Evolutionary conservation across 805 yeast genomes (phyloP), one percentile per base, ranked within the genome.

Genomic region (Kuraishia capsulata): DNA sequence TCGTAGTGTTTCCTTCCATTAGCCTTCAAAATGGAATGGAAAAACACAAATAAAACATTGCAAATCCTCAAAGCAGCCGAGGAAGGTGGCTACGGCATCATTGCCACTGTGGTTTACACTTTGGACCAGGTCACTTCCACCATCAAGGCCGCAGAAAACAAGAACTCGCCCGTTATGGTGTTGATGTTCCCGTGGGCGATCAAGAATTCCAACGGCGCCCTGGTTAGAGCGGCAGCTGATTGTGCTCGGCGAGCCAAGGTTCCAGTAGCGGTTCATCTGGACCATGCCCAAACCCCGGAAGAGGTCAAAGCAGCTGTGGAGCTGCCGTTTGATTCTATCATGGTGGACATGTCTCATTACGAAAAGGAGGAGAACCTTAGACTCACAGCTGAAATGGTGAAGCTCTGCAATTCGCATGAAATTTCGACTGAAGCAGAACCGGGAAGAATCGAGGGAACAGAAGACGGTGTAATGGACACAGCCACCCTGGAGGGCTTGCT

Each of bases 171-270:
- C 3, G 48, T 56, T 21, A 58, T 61, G 36, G 45, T 61, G 14
- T 57, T 54, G 39, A 43, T 61, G 39, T 59, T 61, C 43, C 65
- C 66, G 10, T 61, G 64, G 64, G 61, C 64, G 6, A 52, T 61
- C 29, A 51, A 53, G n/a, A 52, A 50, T 44, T 54, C 54, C 14
- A 52, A 57, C 26, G 57, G 58, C 10, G 54, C 53, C 23, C 47
- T 58, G 23, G 47, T 55, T 29, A 44, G 49, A 35, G 54, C 56
- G 17, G 50, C 51, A 5, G 47, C 54, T 13, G 44, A 45, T 13
- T 48, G 50, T 9, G 53, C 53, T 33, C 48, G 47, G 17, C 47
- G 45, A 18, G 60, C 64, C 3, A 45, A 49, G n/a, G 65, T 60
- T 5, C 64, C 65, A 1, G 51, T 61, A 23, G 49, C 65, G 3